Evolutionary conservation across 2,329 filamentous ascomycete genomes (phyloP).

Genomic region (Arthrobotrys iridis): DNA sequence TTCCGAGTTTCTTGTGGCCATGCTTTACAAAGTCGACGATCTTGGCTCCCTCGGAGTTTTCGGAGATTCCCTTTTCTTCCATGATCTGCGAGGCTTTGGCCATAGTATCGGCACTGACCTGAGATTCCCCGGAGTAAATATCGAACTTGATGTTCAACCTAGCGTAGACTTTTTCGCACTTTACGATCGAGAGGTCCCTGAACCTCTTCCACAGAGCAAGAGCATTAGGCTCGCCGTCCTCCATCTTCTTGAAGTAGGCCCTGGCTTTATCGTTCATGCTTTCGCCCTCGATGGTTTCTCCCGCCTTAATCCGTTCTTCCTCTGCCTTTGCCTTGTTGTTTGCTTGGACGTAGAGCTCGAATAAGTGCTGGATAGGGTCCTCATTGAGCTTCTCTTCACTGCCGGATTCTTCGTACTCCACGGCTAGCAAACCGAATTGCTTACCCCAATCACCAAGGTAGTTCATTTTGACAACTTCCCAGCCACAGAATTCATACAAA

Average conservation of each 20-base stretch:
- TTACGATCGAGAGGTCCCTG: conserved; percentile 73
- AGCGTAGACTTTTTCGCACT: conserved; percentile 75
- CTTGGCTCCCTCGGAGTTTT: conserved; percentile 76
- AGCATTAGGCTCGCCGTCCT: conserved; percentile 72
- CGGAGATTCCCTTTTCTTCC: conserved; percentile 72
- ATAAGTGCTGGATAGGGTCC: conserved; percentile 84
- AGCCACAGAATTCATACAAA: conserved; percentile 74
- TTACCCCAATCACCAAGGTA: conserved; percentile 84
- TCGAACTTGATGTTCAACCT: conserved; percentile 77
- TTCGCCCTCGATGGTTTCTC: conserved; percentile 52
- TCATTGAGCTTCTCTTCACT: conserved; percentile 74
- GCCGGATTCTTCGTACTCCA: conserved; percentile 79
- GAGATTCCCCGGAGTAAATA: conserved; percentile 77
- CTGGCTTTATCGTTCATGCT: conserved; percentile 76
- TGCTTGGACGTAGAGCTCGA: conserved; percentile 82
- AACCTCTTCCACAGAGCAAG: conserved; percentile 73
- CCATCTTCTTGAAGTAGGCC: conserved; percentile 76
- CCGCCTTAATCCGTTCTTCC: conserved; percentile 63
- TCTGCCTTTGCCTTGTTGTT: conserved; percentile 68
- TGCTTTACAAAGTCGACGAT: conserved; percentile 78
- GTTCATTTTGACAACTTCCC: conserved; percentile 77
- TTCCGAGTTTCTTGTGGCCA: conserved; percentile 74
- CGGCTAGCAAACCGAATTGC: conserved; percentile 74
- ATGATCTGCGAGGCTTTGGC: conserved; percentile 71
- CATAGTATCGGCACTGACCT: conserved; percentile 75